Conservation (phyloP, 306 rosid genomes). For the Citrullus amarus region DNA sequence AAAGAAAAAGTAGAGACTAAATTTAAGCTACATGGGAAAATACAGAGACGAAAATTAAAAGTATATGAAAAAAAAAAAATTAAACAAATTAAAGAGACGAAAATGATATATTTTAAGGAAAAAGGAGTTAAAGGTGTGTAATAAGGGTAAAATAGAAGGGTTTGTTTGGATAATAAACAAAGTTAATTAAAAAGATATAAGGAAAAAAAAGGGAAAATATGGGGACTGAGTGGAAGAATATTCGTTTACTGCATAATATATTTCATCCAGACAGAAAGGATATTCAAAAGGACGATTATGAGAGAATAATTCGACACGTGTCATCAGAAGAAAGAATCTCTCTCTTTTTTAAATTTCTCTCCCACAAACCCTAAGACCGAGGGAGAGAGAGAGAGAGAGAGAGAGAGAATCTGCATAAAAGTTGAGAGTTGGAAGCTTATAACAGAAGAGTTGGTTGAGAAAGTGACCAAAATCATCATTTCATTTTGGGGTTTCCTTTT, state of each 20-base stretch:
- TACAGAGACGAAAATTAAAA: too few species aligned
- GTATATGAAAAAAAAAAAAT: too few species aligned
- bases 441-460: constrained; percentile 42
- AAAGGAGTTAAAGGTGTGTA: not conserved
- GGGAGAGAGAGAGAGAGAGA: constrained; percentile 23
- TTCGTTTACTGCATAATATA: not conserved
- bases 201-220: not conserved
- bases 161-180: not conserved
- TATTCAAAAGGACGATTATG: constrained; percentile 57
- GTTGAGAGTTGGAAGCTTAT: constrained; percentile 76
- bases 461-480: constrained; percentile 49
- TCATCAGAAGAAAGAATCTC: constrained; percentile 29
- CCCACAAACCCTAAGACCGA: not conserved
- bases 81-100: too few species aligned
- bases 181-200: not conserved
- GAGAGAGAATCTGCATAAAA: constrained; percentile 57
- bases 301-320: constrained; percentile 52
- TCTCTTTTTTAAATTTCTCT: constrained; percentile 4
- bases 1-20: too few species aligned
- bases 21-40: too few species aligned
- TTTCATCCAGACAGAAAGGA: constrained; percentile 67
- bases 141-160: not conserved
- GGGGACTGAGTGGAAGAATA: constrained; percentile 5
- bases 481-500: not conserved
- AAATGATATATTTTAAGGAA: too few species aligned